Evolutionary conservation across 2,329 filamentous ascomycete genomes (phyloP), one percentile per base, ranked within the genome.

Genomic region (Alternaria rosae): DNA sequence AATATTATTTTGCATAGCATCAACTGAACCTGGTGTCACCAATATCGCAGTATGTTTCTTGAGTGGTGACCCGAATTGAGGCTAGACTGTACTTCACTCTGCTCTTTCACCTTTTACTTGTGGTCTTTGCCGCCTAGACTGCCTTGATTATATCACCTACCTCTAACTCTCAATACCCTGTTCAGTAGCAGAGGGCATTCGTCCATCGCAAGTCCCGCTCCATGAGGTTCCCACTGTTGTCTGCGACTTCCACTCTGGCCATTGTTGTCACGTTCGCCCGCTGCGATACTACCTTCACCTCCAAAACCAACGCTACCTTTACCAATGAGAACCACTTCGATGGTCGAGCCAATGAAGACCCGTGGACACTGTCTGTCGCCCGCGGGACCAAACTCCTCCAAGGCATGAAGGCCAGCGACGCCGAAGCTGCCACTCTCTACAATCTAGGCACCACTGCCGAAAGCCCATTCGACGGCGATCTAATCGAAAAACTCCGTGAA

Each of bases 321-420:
- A 12, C 25, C 20, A 28, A 28, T 32, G 10, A 48, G 8, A 3
- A 21, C 8, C 20, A 13, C 10, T 17, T 44, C 21, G 17, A 15
- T 15, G 13, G 13, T 15, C 7, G 15, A 9, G 47, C 47, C 30
- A 41, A 35, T 7, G 45, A 58, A n/a, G 54, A 62, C 7, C 25
- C 3, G 28, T 62, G 59, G 54, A 50, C 30, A 32, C 47, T 54
- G 12, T 38, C 62, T 11, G 57, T 67, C 21, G 57, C 47, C n/a
- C 54, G 55, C 23, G 65, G 63, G 7, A 26, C 57, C 11, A 67
- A 67, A 42, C 48, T 66, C 6, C 44, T 67, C 17, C 42, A 54
- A 35, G 65, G 54, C 32, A 67, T 67, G 65, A 67, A 54, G 38
- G 42, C 42, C 25, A 66, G 54, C 17, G 60, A 66, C 13, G 26